phyloP scores from a whole-genome alignment of 306 rosid genomes.

The Begonia masoniana region DNA sequence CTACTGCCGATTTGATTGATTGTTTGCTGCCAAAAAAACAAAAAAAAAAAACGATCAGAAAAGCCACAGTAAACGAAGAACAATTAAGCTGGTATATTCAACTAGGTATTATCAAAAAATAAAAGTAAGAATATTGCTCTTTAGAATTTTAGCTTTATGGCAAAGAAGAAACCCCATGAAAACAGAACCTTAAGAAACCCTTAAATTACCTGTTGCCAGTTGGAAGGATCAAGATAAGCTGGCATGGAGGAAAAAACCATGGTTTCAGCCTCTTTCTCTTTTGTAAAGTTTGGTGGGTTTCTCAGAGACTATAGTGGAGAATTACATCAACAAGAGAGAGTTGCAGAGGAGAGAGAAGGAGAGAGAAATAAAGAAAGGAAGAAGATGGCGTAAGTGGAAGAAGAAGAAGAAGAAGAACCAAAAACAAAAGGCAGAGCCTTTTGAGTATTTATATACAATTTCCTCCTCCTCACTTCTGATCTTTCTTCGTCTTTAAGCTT shows the following conservation, averaged over 20 bases:
- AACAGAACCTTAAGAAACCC: not conserved
- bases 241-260: conserved; percentile 16
- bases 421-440: conserved; percentile 9
- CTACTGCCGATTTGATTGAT: not conserved
- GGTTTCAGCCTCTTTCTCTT: conserved; percentile 9
- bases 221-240: conserved; percentile 14
- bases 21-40: not conserved
- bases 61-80: not conserved
- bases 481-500: conserved; percentile 11
- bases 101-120: conserved; percentile 1
- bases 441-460: conserved; percentile 1
- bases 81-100: conserved; percentile 8
- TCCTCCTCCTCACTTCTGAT: conserved; percentile 3
- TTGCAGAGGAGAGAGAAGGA: no score
- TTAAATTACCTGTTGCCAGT: conserved; percentile 12
- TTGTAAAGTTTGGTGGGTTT: conserved; percentile 14
- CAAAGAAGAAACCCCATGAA: not conserved
- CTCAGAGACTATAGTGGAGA: conserved; percentile 12
- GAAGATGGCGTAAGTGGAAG: not conserved
- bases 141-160: conserved; percentile 6
- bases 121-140: conserved; percentile 10
- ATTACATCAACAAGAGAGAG: conserved; percentile 7
- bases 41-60: not conserved
- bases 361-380: not conserved
- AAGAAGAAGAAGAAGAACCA: not conserved